A percentile compares a stretch with the other conserved stretches of the same genome.
Conservation (phyloP, 148 eudicot genomes). For the Salicornia ramosissima region DNA sequence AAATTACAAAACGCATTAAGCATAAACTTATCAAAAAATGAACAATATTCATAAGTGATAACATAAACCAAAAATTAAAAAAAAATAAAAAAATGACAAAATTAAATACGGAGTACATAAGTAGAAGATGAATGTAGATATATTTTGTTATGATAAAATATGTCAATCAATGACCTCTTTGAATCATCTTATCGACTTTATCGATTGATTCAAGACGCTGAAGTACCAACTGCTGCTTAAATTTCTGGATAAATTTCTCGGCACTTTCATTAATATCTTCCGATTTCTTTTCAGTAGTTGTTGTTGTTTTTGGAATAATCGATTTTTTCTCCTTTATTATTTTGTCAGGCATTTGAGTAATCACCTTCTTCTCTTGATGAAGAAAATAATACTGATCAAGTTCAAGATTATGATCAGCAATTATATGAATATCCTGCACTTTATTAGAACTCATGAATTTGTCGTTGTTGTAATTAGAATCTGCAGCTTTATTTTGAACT, state of each 20-base stretch:
- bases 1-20: too few relatives aligned
- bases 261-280: constrained; percentile 68
- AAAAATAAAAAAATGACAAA: too few relatives aligned
- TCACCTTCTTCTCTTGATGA: neutral
- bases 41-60: too few relatives aligned
- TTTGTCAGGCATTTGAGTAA: neutral
- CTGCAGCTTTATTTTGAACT: neutral
- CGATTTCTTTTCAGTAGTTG: constrained; percentile 29
- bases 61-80: too few relatives aligned
- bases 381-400: neutral
- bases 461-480: neutral
- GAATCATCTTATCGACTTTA: constrained; percentile 60
- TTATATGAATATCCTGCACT: neutral
- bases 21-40: too few relatives aligned
- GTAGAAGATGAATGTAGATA: too few relatives aligned
- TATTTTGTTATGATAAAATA: too few relatives aligned
- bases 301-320: neutral
- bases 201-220: constrained; percentile 84
- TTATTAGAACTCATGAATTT: neutral
- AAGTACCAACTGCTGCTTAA: constrained; percentile 56
- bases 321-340: too few relatives aligned
- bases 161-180: constrained; percentile 58
- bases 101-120: too few relatives aligned
- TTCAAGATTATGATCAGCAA: neutral
- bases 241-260: constrained; percentile 65